A percentile compares a stretch with the other conserved stretches of the same genome.
Conservation (phyloP, 1,139 yeast genomes). For the Pichia sp. region DNA sequence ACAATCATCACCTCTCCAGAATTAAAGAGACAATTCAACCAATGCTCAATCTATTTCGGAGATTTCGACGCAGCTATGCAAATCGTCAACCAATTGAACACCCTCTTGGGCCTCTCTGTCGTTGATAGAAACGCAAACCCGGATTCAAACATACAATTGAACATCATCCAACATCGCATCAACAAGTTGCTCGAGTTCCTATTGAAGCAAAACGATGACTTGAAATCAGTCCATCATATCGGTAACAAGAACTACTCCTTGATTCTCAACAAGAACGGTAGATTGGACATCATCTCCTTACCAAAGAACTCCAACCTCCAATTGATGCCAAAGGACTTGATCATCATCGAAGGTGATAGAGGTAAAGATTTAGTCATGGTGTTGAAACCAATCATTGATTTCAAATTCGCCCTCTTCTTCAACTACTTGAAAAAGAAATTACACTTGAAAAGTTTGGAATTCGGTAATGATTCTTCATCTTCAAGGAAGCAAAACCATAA, state of each 20-base stretch:
- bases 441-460: constrained; percentile 73
- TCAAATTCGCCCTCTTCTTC: constrained; percentile 77
- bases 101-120: constrained; percentile 22
- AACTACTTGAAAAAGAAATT: constrained; percentile 77
- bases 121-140: neutral
- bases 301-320: constrained; percentile 53
- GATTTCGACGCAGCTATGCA: constrained; percentile 30
- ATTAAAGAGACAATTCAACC: constrained; percentile 42
- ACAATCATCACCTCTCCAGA: constrained; percentile 52
- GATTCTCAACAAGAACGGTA: constrained; percentile 57
- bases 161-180: constrained; percentile 39
- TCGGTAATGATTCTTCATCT: constrained; percentile 39
- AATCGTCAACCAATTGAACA: constrained; percentile 40
- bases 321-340: constrained; percentile 71
- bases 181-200: constrained; percentile 35
- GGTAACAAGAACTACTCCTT: constrained; percentile 35
- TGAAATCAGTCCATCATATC: constrained; percentile 28
- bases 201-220: constrained; percentile 34
- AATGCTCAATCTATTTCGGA: constrained; percentile 50
- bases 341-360: constrained; percentile 94
- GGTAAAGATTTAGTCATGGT: constrained; percentile 90
- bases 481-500: constrained; percentile 35
- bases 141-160: neutral
- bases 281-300: constrained; percentile 44
- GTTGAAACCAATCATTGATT: constrained; percentile 60